Base-by-base conservation (phyloP, 306 rosid genomes). In the Nissolia schottii region DNA sequence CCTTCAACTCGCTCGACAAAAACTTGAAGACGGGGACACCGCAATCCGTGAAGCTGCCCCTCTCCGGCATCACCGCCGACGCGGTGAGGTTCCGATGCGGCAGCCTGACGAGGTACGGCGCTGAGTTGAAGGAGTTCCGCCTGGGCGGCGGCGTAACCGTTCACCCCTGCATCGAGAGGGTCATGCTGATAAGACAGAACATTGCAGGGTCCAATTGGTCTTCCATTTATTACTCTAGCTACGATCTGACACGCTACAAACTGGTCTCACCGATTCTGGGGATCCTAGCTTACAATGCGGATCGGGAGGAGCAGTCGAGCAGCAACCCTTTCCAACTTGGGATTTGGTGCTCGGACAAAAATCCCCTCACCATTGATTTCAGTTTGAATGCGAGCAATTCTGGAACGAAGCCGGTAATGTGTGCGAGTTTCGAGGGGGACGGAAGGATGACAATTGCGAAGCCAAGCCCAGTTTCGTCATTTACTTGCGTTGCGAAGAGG, bases 131-230 rank as follows among this genome's bases (percentile, higher is more conserved):
- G 77, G 97, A 94, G 58, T 94, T 94, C 23, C 88, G 75, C 77
- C 84, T 94, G 5, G 79, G 73, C 59, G 34, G 71, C 24, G 99
- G 95, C 50, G 88, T 91, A n/a, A 71, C 80, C 11, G 81, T 89
- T 7, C 83, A 85, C 57, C 97, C 99, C 29, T 91, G 97, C 74
- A 93, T 85, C 12, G 97, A 94, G 71, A 89, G 99, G 65, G 94
- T 88, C 38, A 82, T 94, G 87, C 31, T 94, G 49, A 84, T 94
- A 5, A 81, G 84, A 38, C 90, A 91, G 70, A 91, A 85, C 27
- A 67, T 94, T n/a, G n/a, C n/a, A 84, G 99, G 87, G 3, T 50
- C 73, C n/a, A 85, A 94, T 22, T 91, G 95, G 96, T 86, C 96
- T 66, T 80, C 87, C 35, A 71, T 88, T 23, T 94, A 91, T 77